phyloP scores from a whole-genome alignment of 2,329 filamentous ascomycete genomes.

The Fusarium brevicatenulatum region DNA sequence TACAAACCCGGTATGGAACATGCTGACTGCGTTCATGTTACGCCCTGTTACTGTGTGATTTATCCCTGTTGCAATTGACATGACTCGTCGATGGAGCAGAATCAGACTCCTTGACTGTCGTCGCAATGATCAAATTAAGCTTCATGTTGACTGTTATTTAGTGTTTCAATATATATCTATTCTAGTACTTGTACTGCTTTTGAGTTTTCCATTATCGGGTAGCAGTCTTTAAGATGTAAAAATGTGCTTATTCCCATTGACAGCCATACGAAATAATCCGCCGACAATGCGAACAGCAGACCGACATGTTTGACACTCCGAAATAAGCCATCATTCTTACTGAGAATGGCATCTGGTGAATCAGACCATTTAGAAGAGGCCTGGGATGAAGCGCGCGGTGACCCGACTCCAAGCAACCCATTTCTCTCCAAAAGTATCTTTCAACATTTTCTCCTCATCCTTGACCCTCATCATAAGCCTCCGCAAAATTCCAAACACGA shows the following conservation, averaged over 20 bases:
- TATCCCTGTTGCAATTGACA: background rate
- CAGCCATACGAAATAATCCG: no score
- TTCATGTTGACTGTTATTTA: no score
- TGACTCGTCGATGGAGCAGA: accelerated
- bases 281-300: background rate
- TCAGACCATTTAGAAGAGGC: background rate
- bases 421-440: background rate
- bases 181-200: accelerated
- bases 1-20: background rate
- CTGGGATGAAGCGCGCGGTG: background rate
- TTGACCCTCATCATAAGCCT: background rate
- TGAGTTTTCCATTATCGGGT: no score
- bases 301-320: background rate
- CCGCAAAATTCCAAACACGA: background rate
- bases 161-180: accelerated
- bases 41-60: background rate
- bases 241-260: no score
- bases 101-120: accelerated
- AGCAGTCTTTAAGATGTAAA: accelerated
- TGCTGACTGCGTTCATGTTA: background rate
- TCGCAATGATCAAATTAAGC: no score
- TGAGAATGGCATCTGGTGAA: accelerated
- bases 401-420: background rate
- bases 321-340: no score
- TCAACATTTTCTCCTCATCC: background rate